Percentiles rank a stretch among this genome's conserved stretches.
phyloP scores from a whole-genome alignment of 805 yeast species.

The Candida sakaeoensis region DNA sequence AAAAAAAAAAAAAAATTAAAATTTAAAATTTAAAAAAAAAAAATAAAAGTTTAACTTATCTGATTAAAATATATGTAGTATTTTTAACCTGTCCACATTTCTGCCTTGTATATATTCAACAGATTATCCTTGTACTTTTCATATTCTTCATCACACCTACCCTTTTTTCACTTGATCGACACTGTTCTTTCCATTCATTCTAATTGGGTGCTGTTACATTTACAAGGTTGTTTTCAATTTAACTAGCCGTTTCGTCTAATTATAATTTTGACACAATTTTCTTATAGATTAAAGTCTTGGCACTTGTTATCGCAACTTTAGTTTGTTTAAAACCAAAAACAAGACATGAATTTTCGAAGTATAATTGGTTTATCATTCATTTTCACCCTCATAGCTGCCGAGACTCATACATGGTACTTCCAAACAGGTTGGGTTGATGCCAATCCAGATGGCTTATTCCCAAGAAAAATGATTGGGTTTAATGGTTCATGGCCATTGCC shows the following conservation, averaged over 20 bases:
- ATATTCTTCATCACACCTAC: too few species aligned
- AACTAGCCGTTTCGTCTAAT: neutral
- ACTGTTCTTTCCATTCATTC: too few species aligned
- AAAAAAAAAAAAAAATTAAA: too few species aligned
- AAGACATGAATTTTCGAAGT: constrained; percentile 13
- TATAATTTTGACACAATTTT: neutral
- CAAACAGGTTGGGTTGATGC: constrained; percentile 62
- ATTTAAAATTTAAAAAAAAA: too few species aligned
- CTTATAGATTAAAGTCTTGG: neutral
- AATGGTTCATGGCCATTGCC: constrained; percentile 86
- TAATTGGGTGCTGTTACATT: neutral
- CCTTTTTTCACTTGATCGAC: neutral
- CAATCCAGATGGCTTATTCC: constrained; percentile 61
- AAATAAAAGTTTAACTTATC: neutral
- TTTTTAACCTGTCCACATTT: too few species aligned
- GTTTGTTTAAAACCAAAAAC: too few species aligned
- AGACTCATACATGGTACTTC: constrained; percentile 62
- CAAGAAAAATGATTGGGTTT: constrained; percentile 59
- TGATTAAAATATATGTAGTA: too few species aligned
- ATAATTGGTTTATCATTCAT: constrained; percentile 11
- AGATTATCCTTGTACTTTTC: neutral
- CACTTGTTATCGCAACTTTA: neutral
- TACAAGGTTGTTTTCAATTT: neutral
- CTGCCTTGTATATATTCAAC: neutral
- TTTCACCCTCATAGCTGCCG: constrained; percentile 21